Evolutionary conservation across 2,329 filamentous ascomycete species (phyloP).

Genomic region (Trichoderma sp.): DNA sequence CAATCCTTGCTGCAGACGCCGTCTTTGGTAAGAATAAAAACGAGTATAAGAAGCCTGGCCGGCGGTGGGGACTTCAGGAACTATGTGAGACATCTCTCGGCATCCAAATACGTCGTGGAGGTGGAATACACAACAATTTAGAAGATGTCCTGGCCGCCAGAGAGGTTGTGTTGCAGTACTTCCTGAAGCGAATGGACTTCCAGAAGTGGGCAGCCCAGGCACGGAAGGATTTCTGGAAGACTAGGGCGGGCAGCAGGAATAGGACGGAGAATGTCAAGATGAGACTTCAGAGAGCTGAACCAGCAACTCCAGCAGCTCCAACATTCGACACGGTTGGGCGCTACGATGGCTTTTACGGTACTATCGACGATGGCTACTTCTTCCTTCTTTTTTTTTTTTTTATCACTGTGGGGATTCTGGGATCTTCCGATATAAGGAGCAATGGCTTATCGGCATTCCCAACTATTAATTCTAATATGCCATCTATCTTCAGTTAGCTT

Average conservation of each 20-base stretch:
- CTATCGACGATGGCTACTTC: neutral
- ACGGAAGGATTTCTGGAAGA: neutral
- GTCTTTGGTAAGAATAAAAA: neutral
- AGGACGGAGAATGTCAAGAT: neutral
- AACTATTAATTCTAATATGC: neutral
- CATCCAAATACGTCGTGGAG: neutral
- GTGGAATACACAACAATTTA: neutral
- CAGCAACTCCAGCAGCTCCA: neutral
- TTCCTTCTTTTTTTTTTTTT: too few species aligned
- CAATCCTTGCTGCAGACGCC: neutral
- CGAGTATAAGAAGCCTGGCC: neutral
- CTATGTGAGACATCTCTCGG: neutral
- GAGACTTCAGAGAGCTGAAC: neutral
- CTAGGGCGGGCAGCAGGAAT: neutral
- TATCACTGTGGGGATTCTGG: neutral
- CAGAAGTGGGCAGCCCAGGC: neutral
- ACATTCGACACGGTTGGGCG: neutral
- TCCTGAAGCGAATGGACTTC: neutral
- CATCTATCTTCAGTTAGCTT: neutral
- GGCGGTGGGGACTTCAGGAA: neutral
- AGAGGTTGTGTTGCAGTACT: neutral
- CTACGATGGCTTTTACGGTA: neutral
- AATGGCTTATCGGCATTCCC: neutral
- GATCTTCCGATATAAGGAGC: neutral
- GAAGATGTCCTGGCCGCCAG: neutral